These are phyloP conservation scores for Delitschia confertaspora DNA, from an alignment of 495 filamentous ascomycete species.

Conservation along the genomic window DNA sequence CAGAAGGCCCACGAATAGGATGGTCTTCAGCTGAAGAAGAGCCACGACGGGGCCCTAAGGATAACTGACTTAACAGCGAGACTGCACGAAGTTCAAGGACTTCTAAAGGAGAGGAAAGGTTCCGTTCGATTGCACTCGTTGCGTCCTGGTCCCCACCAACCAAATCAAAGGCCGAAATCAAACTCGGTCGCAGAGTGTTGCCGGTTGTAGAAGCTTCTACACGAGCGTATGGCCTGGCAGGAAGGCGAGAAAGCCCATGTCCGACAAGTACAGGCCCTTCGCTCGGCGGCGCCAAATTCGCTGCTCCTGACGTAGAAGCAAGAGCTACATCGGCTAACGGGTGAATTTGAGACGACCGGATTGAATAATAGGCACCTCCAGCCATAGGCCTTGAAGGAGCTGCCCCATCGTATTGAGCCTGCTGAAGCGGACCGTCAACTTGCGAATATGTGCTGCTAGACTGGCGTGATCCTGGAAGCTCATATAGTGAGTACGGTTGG, in stretches of 20 bases:
- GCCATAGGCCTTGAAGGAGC: slow-evolving; percentile 7
- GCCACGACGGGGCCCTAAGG: background rate
- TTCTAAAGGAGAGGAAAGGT: slow-evolving; percentile 22
- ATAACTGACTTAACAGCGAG: slow-evolving; percentile 6
- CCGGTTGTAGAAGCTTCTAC: background rate
- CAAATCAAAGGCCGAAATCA: slow-evolving; percentile 15
- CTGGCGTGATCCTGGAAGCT: slow-evolving; percentile 14
- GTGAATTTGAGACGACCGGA: slow-evolving; percentile 9
- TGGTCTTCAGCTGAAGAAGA: background rate
- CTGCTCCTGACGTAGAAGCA: background rate
- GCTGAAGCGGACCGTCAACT: background rate
- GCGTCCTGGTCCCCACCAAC: slow-evolving; percentile 7
- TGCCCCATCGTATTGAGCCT: slow-evolving; percentile 22
- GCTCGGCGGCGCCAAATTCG: slow-evolving; percentile 12
- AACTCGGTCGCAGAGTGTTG: slow-evolving; percentile 2
- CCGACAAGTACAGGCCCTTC: background rate
- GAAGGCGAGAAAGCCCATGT: slow-evolving; percentile 14
- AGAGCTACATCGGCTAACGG: background rate
- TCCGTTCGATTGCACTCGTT: slow-evolving; percentile 2
- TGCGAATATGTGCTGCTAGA: slow-evolving; percentile 16
- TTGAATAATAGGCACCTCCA: slow-evolving; percentile 12
- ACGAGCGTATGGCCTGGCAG: slow-evolving; percentile 14
- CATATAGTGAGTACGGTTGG: slow-evolving; percentile 17
- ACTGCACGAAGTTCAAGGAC: slow-evolving; percentile 17
- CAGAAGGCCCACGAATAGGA: background rate